Conservation (phyloP, 2,329 filamentous ascomycete genomes). For the Colletotrichum tofieldiae region DNA sequence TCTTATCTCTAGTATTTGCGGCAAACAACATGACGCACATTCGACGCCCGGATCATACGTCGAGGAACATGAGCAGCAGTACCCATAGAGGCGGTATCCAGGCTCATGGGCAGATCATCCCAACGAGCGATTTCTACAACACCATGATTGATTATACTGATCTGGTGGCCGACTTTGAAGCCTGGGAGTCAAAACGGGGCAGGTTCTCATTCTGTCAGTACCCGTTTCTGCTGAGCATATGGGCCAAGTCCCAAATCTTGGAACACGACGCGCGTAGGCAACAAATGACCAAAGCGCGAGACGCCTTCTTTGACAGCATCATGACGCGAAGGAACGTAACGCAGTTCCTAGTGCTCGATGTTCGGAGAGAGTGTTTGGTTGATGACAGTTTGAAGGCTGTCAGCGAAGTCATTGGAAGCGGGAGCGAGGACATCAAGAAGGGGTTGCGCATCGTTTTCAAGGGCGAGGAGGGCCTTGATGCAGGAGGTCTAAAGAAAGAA, state of each 20-base stretch:
- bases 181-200: slow-evolving; percentile 82
- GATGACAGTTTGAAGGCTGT: slow-evolving; percentile 90
- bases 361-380: slow-evolving; percentile 88
- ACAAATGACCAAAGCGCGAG: slow-evolving; percentile 89
- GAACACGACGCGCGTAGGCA: slow-evolving; percentile 90
- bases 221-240: slow-evolving; percentile 91
- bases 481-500: slow-evolving; percentile 90
- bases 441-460: slow-evolving; percentile 87
- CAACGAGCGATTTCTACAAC: slow-evolving; percentile 90
- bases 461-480: slow-evolving; percentile 93
- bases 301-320: slow-evolving; percentile 93
- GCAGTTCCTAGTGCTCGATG: slow-evolving; percentile 82
- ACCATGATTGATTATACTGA: slow-evolving; percentile 90
- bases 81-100: slow-evolving; percentile 60
- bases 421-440: slow-evolving; percentile 91
- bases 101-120: slow-evolving; percentile 76
- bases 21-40: slow-evolving; percentile 76
- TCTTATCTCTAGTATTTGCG: slow-evolving; percentile 85
- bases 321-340: slow-evolving; percentile 81
- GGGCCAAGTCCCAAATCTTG: slow-evolving; percentile 91
- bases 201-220: slow-evolving; percentile 94
- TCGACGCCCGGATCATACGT: slow-evolving; percentile 52
- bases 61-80: slow-evolving; percentile 34
- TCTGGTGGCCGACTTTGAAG: slow-evolving; percentile 87
- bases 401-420: slow-evolving; percentile 85